phyloP scores from a whole-genome alignment of 805 yeast species.

The Spathaspora arborariae region DNA sequence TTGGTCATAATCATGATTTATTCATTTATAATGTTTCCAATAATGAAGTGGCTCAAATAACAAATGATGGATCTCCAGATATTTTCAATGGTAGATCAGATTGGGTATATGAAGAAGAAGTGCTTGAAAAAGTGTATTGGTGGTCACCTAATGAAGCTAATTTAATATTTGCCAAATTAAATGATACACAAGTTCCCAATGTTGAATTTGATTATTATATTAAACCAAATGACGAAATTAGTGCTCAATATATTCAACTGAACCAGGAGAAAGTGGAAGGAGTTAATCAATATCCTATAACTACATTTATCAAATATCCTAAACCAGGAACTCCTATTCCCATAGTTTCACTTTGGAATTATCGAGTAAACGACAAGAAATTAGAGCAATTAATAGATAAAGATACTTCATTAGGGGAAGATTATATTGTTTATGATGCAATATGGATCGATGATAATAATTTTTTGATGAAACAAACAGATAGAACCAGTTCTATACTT shows the following conservation, averaged over 20 bases:
- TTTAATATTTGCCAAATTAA: conserved; percentile 50
- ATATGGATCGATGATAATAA: conserved; percentile 52
- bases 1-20: conserved; percentile 54
- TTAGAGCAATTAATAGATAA: conserved; percentile 6
- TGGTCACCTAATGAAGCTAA: conserved; percentile 65
- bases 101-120: conserved; percentile 86
- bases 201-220: conserved; percentile 52
- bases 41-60: conserved; percentile 28
- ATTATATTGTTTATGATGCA: conserved; percentile 56
- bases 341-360: conserved; percentile 40
- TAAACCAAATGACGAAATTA: conserved; percentile 19
- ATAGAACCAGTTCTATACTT: conserved; percentile 55
- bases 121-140: conserved; percentile 59
- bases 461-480: conserved; percentile 58
- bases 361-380: conserved; percentile 17
- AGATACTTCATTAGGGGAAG: conserved; percentile 29
- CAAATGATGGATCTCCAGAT: conserved; percentile 48
- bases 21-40: conserved; percentile 39
- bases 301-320: conserved; percentile 56
- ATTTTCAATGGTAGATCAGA: conserved; percentile 70
- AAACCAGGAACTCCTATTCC: conserved; percentile 71
- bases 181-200: conserved; percentile 56
- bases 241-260: conserved; percentile 10
- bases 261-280: conserved; percentile 9
- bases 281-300: conserved; percentile 44